Evolutionary conservation across 2,329 filamentous ascomycete genomes (phyloP).

Genomic region (Huntiella decipiens): DNA sequence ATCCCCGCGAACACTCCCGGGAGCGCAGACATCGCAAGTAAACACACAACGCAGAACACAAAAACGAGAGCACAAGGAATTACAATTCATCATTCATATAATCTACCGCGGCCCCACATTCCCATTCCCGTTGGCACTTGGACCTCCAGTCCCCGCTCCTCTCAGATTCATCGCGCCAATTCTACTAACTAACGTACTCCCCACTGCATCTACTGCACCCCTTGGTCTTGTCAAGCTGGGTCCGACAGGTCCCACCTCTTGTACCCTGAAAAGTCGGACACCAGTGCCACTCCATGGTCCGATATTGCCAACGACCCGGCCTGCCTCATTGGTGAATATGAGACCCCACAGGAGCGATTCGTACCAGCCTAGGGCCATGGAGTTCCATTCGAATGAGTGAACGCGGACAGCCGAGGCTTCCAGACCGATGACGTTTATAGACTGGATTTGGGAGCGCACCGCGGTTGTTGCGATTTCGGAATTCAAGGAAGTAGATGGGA

Average conservation of each 20-base stretch:
- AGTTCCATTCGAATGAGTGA: slow-evolving; percentile 89
- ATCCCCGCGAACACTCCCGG: too few species aligned
- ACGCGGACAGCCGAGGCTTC: slow-evolving; percentile 58
- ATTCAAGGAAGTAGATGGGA: slow-evolving; percentile 32
- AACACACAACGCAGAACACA: too few species aligned
- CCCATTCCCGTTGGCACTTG: neutral
- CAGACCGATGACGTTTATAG: slow-evolving; percentile 47
- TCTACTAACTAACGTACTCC: slow-evolving; percentile 70
- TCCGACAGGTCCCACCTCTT: slow-evolving; percentile 62
- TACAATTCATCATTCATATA: neutral
- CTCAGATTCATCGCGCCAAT: slow-evolving; percentile 67
- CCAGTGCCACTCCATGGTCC: slow-evolving; percentile 63
- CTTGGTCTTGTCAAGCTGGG: slow-evolving; percentile 69
- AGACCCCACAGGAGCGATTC: slow-evolving; percentile 88
- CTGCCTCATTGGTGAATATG: slow-evolving; percentile 79
- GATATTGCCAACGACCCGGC: slow-evolving; percentile 68
- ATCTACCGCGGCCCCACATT: neutral
- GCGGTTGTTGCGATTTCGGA: slow-evolving; percentile 26
- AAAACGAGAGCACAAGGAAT: too few species aligned
- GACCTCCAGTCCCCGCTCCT: slow-evolving; percentile 17
- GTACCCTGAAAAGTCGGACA: slow-evolving; percentile 76
- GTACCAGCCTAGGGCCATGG: slow-evolving; percentile 82
- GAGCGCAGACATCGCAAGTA: too few species aligned
- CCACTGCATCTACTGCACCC: slow-evolving; percentile 83
- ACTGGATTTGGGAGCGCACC: slow-evolving; percentile 34